Evolutionary conservation across 306 rosid genomes (phyloP).

Genomic region (Cyclanthera cordifolia): DNA sequence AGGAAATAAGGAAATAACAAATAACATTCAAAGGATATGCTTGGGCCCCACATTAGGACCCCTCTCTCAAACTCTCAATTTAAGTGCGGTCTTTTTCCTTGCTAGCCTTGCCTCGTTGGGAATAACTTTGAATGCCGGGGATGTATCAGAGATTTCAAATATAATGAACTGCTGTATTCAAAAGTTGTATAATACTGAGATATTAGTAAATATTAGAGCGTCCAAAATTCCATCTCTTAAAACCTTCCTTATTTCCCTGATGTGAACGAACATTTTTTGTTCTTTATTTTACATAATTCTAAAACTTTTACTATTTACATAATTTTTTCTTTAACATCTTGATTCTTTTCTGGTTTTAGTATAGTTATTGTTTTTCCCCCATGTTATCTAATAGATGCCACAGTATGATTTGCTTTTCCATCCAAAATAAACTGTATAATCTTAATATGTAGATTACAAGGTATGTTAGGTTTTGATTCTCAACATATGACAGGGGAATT

Average conservation of each 20-base stretch:
- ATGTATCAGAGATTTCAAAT: not conserved
- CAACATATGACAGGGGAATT: constrained; percentile 62
- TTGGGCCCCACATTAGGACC: no score
- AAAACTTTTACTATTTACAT: not conserved
- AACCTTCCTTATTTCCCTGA: not conserved
- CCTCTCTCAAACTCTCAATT: no score
- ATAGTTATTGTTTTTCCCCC: no score
- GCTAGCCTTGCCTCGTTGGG: no score
- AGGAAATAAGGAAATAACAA: no score
- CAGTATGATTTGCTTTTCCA: not conserved
- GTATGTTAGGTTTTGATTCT: constrained; percentile 7
- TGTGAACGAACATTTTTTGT: not conserved
- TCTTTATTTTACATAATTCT: not conserved
- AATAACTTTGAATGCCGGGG: no score
- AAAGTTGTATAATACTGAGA: not conserved
- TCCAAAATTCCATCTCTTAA: not conserved
- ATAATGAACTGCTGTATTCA: not conserved
- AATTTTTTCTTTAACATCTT: not conserved
- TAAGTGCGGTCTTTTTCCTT: no score
- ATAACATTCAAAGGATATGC: no score
- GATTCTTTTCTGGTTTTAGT: not conserved
- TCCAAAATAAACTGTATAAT: not conserved
- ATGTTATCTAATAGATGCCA: not conserved
- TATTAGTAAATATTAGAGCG: not conserved
- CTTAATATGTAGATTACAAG: not conserved